Conservation (phyloP, 495 filamentous ascomycete species). For the Penicillium macrosclerotiorum region DNA sequence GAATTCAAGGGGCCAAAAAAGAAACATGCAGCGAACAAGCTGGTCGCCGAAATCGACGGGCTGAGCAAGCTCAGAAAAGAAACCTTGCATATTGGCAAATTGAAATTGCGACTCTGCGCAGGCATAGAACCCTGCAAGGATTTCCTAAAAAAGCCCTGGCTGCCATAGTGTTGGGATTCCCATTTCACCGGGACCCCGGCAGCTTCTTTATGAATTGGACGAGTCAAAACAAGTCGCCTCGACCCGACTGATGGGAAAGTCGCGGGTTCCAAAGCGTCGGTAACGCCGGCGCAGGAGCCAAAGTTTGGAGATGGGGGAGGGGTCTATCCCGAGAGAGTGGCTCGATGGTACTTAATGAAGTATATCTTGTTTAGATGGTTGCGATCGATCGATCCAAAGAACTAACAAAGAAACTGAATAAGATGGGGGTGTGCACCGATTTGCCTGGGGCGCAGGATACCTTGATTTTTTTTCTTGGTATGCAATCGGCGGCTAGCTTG, state of each 20-base stretch:
- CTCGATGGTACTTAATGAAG: background rate
- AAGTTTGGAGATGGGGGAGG: constrained; percentile 2
- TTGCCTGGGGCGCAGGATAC: background rate
- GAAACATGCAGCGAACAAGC: background rate
- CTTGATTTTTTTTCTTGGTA: background rate
- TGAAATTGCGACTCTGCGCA: background rate
- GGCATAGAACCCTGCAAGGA: constrained; percentile 13
- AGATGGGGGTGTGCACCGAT: background rate
- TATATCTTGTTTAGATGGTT: background rate
- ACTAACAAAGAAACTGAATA: too few relatives aligned
- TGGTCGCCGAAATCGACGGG: background rate
- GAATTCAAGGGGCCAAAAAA: background rate
- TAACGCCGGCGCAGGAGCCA: constrained; percentile 22
- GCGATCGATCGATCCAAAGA: too few relatives aligned
- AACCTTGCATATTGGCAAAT: constrained; percentile 3
- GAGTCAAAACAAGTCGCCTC: constrained; percentile 17
- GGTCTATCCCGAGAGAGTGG: background rate
- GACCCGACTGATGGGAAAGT: constrained; percentile 27
- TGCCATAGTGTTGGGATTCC: constrained; percentile 21
- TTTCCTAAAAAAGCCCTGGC: constrained; percentile 7
- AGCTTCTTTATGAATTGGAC: constrained; percentile 15
- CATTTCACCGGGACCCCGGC: constrained; percentile 14
- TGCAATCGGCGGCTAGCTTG: background rate
- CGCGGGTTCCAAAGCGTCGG: constrained; percentile 26
- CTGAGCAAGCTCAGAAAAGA: background rate